Evolutionary conservation across 768 basidiomycete species (phyloP), one percentile per base, ranked within the genome.

Genomic region (Leccinum disarticulatum): DNA sequence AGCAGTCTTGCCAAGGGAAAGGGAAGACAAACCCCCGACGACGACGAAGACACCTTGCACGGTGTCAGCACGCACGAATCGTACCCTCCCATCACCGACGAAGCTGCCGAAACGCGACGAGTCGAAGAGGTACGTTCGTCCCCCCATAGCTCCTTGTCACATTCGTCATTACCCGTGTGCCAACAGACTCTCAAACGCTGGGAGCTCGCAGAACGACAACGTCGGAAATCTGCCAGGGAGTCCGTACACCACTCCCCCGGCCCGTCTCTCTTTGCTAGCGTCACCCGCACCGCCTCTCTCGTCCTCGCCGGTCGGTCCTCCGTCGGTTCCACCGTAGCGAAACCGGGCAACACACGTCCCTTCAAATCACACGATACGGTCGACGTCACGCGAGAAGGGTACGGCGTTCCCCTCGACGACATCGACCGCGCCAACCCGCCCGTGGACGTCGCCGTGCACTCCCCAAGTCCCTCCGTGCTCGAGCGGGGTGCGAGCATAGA

Each of bases 171-270:
- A 31, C 28, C 28, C 31, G 17, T 46, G 46, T 8, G 17, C n/a
- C 51, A 33, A 59, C 71, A 93, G 91, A 93, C 84, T 60, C 78
- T 94, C 28, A 80, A 81, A 64, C 81, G 82, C 47, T 93, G 91
- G 92, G 91, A 93, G 65, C 76, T 84, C 50, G 84, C 84, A 43
- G 91, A 93, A 68, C 81, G 88, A 19, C 86, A 85, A 65, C 82
- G 89, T 59, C 83, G 91, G 76, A 92, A 87, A 73, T 80, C 82
- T 36, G 86, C 83, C 3, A 81, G 91, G 57, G 87, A 86, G 57
- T 85, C 87, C 3, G 13, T n/a, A 3, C 68, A 66, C 1, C 13
- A 65, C 22, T 57, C 47, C 8, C 54, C 70, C 28, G 41, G 55
- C 1, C 66, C 80, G 5, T 84, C 88, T 3, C 65, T 88, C n/a